Base-by-base conservation (phyloP, 1,139 yeast species). In the Casaregolazyma lundiana region DNA sequence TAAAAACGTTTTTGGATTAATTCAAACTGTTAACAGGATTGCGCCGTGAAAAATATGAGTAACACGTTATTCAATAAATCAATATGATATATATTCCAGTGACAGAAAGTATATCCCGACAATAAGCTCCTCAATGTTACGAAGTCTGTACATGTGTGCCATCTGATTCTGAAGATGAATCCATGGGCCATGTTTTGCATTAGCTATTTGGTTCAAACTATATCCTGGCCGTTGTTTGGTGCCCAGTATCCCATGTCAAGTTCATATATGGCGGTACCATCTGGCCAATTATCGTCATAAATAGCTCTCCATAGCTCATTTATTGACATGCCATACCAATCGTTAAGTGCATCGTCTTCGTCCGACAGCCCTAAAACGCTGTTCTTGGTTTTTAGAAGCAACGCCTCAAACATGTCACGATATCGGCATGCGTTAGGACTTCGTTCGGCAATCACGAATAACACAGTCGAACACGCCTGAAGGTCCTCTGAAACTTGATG, bases 391-490 rank as follows among this genome's bases (percentile, higher is more conserved):
- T 36, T 47, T 7, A 24, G 20, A 7, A 47, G 45, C 20, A 47
- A 35, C 2, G 43, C 39, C 24, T 48, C 51, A 42, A 48, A 48
- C 17, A 43, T 38, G 26, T 48, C 51, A 5, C 51, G 42, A 16
- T 41, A 42, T 17, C 44, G 30, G 9, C 36, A 35, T 2, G 51
- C 22, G 8, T 19, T 36, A 5, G 44, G 41, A 11, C 39, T 20
- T 21, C 50, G 19, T 20, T 48, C 51, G 5, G 51, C 51, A 29
- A 48, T 35, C 2, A 48, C 50, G 29, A 46, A 48, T 19, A 48
- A 22, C 6, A 48, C 51, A 15, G 49, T 46, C 5, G 51, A 48
- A 36, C 51, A 48, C 1, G 51, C 50, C 21, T 41, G 45, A 16
- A 47, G 35, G 34, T 47, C 50, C 11, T 47, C 48, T 2, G 48